Evolutionary conservation across 768 basidiomycete species (phyloP), one percentile per base, ranked within the genome.

Genomic region (Xanthoconium purpureum): DNA sequence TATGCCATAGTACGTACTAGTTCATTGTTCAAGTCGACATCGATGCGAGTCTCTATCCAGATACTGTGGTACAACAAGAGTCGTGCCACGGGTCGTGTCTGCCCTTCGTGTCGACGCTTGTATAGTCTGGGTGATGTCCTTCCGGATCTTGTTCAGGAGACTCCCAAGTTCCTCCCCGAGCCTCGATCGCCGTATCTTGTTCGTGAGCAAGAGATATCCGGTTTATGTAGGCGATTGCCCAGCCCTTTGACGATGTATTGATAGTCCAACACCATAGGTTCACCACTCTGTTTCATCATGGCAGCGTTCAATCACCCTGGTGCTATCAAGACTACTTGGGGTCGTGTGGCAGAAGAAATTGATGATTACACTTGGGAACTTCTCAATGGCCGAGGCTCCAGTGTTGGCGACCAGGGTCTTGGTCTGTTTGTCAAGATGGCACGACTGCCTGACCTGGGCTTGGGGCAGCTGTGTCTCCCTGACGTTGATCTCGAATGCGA

Each of bases 11-110:
- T 91, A 61, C 46, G 84, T 87, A 60, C 88, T 89, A 59, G 46
- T 73, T 28, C 4, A 35, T 18, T 47, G 11, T 9, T 46, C 28
- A n/a, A 20, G 39, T 43, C 24, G 29, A 13, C 37, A 38, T 44
- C 12, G 18, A 17, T n/a, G 42, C 48, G 10, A 35, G 53, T 18
- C 45, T 54, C 40, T 50, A 9, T 33, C 29, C 58, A 89, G 89
- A 84, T 88, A 11, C 62, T 91, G 13, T 92, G 89, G 89, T 91
- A 92, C 65, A 93, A 93, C 75, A 90, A 90, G 72, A 90, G 87
- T 65, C 81, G 91, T 3, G 70, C 78, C 6, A 79, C 76, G 11
- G 80, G 84, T 52, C 83, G 91, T 29, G 79, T 92, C 50, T 93
- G 91, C 63, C 90, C 91, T 3, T 81, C 88, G 1, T 93, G 91